Evolutionary conservation across 306 rosid genomes (phyloP).

Genomic region (Pyrus communis): DNA sequence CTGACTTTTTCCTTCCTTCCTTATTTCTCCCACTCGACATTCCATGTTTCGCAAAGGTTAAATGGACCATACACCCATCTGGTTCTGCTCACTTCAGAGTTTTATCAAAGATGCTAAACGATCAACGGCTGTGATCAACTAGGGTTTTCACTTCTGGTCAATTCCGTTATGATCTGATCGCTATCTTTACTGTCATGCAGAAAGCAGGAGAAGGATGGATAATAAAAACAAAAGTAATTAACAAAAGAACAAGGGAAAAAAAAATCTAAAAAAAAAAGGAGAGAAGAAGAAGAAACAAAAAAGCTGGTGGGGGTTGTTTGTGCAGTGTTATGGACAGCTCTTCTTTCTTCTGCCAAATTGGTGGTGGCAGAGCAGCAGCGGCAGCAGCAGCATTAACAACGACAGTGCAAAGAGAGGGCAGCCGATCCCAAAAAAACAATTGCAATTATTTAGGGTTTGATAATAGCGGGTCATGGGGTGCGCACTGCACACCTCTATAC

Average conservation of each 20-base stretch:
- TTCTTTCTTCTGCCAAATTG: background rate
- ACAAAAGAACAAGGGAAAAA: background rate
- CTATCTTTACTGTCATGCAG: background rate
- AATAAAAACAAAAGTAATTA: background rate
- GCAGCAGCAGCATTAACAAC: slow-evolving; percentile 26
- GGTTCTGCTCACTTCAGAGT: background rate
- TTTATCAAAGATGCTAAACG: background rate
- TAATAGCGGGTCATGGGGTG: slow-evolving; percentile 15
- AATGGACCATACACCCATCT: slow-evolving; percentile 14
- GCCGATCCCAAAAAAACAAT: slow-evolving; percentile 48
- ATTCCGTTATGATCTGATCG: background rate
- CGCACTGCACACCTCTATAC: background rate
- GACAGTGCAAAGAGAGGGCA: slow-evolving; percentile 38
- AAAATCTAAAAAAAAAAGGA: background rate
- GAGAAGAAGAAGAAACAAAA: background rate
- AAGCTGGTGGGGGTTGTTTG: background rate
- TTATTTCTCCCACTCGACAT: slow-evolving; percentile 14
- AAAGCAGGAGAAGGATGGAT: background rate
- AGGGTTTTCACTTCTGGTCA: slow-evolving; percentile 3
- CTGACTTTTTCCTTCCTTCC: background rate
- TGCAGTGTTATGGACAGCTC: background rate
- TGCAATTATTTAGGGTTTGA: slow-evolving; percentile 18
- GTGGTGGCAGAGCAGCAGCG: slow-evolving; percentile 24
- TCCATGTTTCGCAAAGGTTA: slow-evolving; percentile 16
- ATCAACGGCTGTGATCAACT: slow-evolving; percentile 14